Conservation (phyloP, 2,329 filamentous ascomycete genomes). For the Fusarium liriodendri region DNA sequence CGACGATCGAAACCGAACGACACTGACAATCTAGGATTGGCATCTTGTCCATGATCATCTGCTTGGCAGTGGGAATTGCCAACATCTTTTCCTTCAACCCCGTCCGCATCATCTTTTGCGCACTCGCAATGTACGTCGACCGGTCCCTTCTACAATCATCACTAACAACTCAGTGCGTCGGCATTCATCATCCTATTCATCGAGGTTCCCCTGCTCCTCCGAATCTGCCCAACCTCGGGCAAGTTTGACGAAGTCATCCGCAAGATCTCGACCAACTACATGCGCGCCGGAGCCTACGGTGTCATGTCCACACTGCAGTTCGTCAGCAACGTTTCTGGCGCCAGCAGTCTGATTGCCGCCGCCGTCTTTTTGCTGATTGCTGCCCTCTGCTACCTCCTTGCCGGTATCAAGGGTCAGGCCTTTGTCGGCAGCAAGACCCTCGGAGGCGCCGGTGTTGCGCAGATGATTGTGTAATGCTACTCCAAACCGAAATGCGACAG, state of each 20-base stretch:
- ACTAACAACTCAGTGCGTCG: constrained; percentile 64
- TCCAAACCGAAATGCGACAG: neutral
- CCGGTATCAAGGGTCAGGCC: constrained; percentile 83
- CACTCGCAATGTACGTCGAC: constrained; percentile 63
- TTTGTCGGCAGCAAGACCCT: constrained; percentile 96
- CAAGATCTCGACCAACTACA: constrained; percentile 94
- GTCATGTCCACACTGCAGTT: constrained; percentile 87
- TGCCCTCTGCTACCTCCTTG: constrained; percentile 81
- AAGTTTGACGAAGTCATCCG: constrained; percentile 92
- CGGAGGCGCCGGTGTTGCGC: constrained; percentile 90
- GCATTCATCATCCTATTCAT: constrained; percentile 83
- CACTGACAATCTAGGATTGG: constrained; percentile 64
- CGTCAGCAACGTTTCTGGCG: constrained; percentile 74
- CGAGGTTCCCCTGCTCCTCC: constrained; percentile 92
- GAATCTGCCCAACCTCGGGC: constrained; percentile 95
- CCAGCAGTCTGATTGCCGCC: constrained; percentile 84
- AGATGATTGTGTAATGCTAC: constrained; percentile 88
- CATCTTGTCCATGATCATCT: constrained; percentile 77
- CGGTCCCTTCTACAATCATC: neutral
- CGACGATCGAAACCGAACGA: constrained; percentile 22
- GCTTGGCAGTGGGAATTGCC: constrained; percentile 75
- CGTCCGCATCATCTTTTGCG: constrained; percentile 63
- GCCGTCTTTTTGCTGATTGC: constrained; percentile 85
- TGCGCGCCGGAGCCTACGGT: constrained; percentile 88
- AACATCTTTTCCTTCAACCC: constrained; percentile 70